phyloP scores from a whole-genome alignment of 129 eudicot species.

The Cynara cardunculus region DNA sequence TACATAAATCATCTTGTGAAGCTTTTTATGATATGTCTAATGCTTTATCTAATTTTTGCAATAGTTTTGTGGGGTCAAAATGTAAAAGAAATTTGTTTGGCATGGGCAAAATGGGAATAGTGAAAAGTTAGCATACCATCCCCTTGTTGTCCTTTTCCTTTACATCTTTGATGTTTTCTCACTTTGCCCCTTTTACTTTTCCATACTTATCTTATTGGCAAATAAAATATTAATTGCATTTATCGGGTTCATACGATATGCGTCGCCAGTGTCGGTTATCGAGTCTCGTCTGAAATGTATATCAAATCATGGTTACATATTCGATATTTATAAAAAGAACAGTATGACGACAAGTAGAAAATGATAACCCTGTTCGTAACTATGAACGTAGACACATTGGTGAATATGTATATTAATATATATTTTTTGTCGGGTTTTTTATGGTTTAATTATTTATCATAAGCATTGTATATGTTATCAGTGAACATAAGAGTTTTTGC shows the following conservation, averaged over 20 bases:
- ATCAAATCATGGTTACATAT: neutral
- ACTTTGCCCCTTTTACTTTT: neutral
- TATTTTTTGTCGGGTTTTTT: neutral
- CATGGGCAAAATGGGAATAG: conserved; percentile 16
- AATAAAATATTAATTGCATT: neutral
- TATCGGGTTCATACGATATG: neutral
- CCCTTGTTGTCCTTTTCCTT: neutral
- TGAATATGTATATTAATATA: neutral
- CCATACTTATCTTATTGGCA: neutral
- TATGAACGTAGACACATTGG: neutral
- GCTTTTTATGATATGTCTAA: conserved; percentile 22
- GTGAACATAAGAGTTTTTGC: neutral
- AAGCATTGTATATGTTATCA: too few relatives aligned
- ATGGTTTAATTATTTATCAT: neutral
- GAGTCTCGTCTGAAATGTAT: too few relatives aligned
- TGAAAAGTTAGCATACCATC: conserved; percentile 23
- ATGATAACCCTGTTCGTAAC: neutral
- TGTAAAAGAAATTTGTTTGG: conserved; percentile 9
- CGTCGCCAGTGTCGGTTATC: neutral
- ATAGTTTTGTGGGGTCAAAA: conserved; percentile 21
- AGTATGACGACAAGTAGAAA: neutral
- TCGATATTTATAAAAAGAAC: too few relatives aligned
- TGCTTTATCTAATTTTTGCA: neutral
- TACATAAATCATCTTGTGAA: neutral
- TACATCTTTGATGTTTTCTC: neutral